Conservation (phyloP, 2,329 filamentous ascomycete species). For the Arthrobotrys megalospora region DNA sequence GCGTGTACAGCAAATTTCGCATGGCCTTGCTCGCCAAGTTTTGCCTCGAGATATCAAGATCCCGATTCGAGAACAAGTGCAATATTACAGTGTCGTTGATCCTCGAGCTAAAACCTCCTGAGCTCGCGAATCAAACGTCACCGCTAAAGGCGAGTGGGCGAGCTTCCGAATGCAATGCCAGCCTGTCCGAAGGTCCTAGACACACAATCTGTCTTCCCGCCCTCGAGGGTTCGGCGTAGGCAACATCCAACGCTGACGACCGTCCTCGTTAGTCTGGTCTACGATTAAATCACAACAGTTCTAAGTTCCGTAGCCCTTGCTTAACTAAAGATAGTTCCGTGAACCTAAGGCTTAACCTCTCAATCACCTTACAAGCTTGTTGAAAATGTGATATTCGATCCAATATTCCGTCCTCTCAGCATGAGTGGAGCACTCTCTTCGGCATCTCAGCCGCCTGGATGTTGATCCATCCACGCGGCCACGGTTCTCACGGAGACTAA, state of each 20-base stretch:
- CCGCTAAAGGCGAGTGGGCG: constrained; percentile 11
- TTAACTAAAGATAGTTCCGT: constrained; percentile 1
- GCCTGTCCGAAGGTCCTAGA: constrained; percentile 24
- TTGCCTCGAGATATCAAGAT: constrained; percentile 19
- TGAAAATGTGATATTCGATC: constrained; percentile 24
- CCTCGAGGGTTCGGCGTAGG: constrained; percentile 21
- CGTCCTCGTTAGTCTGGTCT: constrained; percentile 22
- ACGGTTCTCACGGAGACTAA: constrained; percentile 53
- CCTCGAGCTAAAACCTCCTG: constrained; percentile 30
- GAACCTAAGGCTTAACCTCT: constrained; percentile 20
- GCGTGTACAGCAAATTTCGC: constrained; percentile 52
- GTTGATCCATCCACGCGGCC: constrained; percentile 45
- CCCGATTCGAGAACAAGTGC: constrained; percentile 13
- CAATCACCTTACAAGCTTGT: constrained; percentile 7
- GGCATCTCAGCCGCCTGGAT: constrained; percentile 21
- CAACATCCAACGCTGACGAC: constrained; percentile 48
- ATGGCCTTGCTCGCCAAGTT: constrained; percentile 46
- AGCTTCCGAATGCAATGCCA: constrained; percentile 43
- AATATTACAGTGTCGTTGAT: constrained; percentile 29
- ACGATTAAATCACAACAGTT: constrained; percentile 18
- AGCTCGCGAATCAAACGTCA: constrained; percentile 42
- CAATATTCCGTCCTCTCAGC: constrained; percentile 19
- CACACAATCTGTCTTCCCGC: constrained; percentile 30
- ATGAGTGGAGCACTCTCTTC: constrained; percentile 23
- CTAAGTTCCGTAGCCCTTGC: neutral